Base-by-base conservation (phyloP, 2,329 filamentous ascomycete species). In the Botrytis aclada region DNA sequence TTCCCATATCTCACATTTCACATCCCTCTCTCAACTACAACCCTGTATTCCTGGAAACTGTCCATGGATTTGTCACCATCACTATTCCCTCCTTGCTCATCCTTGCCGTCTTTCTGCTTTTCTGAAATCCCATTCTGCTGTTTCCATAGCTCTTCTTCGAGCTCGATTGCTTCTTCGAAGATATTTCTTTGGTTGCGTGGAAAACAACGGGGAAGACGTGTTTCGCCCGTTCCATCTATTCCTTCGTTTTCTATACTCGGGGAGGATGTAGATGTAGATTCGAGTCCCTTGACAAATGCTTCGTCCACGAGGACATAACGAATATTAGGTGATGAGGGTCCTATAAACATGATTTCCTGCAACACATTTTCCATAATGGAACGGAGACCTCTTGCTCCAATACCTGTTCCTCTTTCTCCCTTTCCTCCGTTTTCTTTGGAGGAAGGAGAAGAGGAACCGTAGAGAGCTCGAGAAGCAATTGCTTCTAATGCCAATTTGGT, bases 321-420 rank as follows among this genome's bases (percentile, higher is more conserved):
- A 76, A 91, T 90, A 7, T 83, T 85, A 9, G 70, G 71, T 39
- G 67, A 80, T 63, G 82, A 82, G 22, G 93, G 93, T 0, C 91
- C 90, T 78, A 94, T 91, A 80, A 93, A 95, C 88, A 95, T 95
- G 45, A 92, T 89, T 81, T 95, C 93, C 5, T 90, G 90, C 18
- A 95, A 84, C 12, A 95, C 88, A 3, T 90, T 88, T 81, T 95
- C 93, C 86, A 95, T 90, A 79, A 94, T 92, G 81, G 93, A 93
- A 78, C 93, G 91, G 25, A 96, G 83, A 0, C 90, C 93, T 54
- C 93, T 86, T 1, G 93, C 93, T 4, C 96, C 96, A 3, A 45
- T 64, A 25, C 69, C 41, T 18, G 60, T 41, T 43, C 45, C n/a
- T 22, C n/a, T 51, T 56, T 39, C 47, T 32, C 34, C 47, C 25